phyloP scores from a whole-genome alignment of 441 rosid genomes.

The Pelargonium myrrhifolium region DNA sequence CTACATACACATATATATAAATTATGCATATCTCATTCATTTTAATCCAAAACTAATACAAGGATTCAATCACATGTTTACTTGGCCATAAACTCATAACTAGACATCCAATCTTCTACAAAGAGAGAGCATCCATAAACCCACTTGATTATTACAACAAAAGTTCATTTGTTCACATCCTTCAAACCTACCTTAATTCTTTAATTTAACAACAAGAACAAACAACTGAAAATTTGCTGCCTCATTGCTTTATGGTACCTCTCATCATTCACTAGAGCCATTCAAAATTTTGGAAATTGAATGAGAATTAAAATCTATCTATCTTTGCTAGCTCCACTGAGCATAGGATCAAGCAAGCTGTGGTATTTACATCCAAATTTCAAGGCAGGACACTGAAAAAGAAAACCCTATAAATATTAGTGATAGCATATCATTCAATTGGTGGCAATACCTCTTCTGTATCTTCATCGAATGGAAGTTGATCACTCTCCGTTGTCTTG shows the following conservation, averaged over 20 bases:
- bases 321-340: slow-evolving; percentile 19
- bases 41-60: too few species aligned
- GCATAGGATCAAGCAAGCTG: slow-evolving; percentile 23
- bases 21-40: too few species aligned
- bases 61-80: too few species aligned
- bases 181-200: too few species aligned
- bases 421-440: slow-evolving; percentile 17
- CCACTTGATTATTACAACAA: too few species aligned
- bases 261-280: slow-evolving; percentile 5
- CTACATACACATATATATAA: too few species aligned
- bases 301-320: slow-evolving; percentile 8
- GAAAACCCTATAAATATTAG: slow-evolving; percentile 5
- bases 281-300: slow-evolving; percentile 12
- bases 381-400: neutral
- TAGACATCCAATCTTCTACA: too few species aligned
- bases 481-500: slow-evolving; percentile 21
- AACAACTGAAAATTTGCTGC: too few species aligned
- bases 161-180: too few species aligned
- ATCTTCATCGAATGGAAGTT: slow-evolving; percentile 15
- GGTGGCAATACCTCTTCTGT: slow-evolving; percentile 12
- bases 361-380: slow-evolving; percentile 33
- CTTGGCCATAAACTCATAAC: too few species aligned
- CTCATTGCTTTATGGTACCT: neutral
- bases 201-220: too few species aligned
- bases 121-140: too few species aligned